Percentiles rank a stretch among this genome's conserved stretches.
Conservation (phyloP, 441 rosid species). For the Erodium moschatum region DNA sequence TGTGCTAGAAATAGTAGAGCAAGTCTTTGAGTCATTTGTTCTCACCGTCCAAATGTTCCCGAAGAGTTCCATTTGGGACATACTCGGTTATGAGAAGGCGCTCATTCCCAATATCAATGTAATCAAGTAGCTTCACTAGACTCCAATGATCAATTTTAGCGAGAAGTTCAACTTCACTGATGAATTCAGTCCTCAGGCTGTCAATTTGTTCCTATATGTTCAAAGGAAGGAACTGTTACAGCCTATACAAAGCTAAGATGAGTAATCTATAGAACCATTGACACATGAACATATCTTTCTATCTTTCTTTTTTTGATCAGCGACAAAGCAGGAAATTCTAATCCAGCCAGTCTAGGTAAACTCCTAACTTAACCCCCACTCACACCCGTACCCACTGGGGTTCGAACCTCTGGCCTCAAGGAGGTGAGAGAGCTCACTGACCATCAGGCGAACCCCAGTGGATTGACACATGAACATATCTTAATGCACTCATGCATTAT, state of each 20-base stretch:
- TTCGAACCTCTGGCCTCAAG: too few relatives aligned
- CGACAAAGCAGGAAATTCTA: not conserved
- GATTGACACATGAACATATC: too few relatives aligned
- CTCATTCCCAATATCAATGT: constrained; percentile 67
- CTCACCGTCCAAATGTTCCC: constrained; percentile 96
- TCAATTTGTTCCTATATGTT: constrained; percentile 57
- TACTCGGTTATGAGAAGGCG: constrained; percentile 88
- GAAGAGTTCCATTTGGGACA: constrained; percentile 81
- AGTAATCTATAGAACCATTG: not conserved
- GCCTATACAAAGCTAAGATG: not conserved
- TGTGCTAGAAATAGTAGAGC: constrained; percentile 7
- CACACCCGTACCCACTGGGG: too few relatives aligned
- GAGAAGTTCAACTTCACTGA: constrained; percentile 86
- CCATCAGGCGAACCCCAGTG: too few relatives aligned
- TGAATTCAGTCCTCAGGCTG: constrained; percentile 58
- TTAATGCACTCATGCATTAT: not conserved
- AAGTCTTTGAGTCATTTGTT: not conserved
- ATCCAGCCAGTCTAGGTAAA: not conserved
- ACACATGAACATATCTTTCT: too few relatives aligned
- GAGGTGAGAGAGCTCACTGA: too few relatives aligned
- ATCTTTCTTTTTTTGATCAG: too few relatives aligned
- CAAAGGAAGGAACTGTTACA: not conserved
- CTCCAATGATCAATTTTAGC: constrained; percentile 82
- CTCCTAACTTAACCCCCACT: too few relatives aligned
- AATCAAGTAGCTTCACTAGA: constrained; percentile 86